These are phyloP conservation scores for Pneumocystis murina DNA, from an alignment of 1,139 yeast species.

Conservation along the genomic window DNA sequence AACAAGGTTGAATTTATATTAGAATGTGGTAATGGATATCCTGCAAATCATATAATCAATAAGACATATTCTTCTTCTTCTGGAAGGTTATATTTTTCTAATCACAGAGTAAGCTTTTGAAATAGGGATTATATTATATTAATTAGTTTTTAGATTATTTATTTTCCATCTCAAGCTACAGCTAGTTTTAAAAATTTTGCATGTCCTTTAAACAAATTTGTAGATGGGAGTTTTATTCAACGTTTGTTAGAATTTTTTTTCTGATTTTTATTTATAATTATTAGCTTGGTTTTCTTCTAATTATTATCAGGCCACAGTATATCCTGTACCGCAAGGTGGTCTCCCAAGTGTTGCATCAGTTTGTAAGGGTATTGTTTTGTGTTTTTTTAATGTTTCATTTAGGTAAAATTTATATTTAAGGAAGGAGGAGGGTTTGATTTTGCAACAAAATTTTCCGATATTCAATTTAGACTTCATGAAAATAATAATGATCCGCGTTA, in stretches of 20 bases:
- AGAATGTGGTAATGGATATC: not conserved
- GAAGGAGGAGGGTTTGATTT: not conserved
- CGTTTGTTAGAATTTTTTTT: not conserved
- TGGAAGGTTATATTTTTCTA: not conserved
- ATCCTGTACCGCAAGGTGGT: not conserved
- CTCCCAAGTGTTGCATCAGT: not conserved
- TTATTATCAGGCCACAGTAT: not conserved
- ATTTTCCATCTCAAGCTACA: not conserved
- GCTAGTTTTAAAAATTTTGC: not conserved
- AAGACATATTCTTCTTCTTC: not conserved
- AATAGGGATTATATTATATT: not conserved
- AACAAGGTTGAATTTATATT: not conserved
- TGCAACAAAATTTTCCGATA: not conserved
- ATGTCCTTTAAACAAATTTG: not conserved
- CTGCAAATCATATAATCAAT: not conserved
- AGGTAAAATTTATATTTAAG: not conserved
- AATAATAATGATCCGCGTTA: not conserved
- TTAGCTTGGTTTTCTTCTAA: not conserved
- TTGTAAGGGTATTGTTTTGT: not conserved
- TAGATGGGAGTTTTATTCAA: not conserved
- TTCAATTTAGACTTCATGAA: not conserved
- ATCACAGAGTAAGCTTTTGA: not conserved
- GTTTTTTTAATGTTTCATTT: not conserved
- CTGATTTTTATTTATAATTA: not conserved
- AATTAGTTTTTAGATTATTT: not conserved